Base-by-base conservation (phyloP, 495 filamentous ascomycete species). In the Neurospora terricola region DNA sequence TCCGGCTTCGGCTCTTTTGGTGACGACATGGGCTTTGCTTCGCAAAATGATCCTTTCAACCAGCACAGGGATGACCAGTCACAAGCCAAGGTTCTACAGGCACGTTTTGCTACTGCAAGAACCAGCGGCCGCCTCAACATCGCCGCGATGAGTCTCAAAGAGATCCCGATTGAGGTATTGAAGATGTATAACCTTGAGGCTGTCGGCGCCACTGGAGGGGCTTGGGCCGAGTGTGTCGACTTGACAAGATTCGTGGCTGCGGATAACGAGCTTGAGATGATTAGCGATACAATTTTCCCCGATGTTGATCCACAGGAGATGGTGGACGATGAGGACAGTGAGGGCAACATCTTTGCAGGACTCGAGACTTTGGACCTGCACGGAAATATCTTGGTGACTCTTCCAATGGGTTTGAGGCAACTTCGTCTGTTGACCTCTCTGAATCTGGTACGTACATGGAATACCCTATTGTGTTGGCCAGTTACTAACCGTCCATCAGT, bases 201-300 rank as follows among this genome's bases (percentile, higher is more conserved):
- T 3, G 78, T 85, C 36, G 85, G 85, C 69, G 76, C 82, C n/a
- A 73, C 83, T 40, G 87, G 84, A 38, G 84, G 88, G 23, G 87
- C 91, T 59, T 99, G 96, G 96, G 94, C 94, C 38, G 95, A 98
- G 81, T 91, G 91, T 71, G 94, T 99, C 16, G 96, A 98, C 79
- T 84, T 99, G n/a, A 90, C 91, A 10, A 90, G 91, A 71, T 88
- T 99, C 69, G 89, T 94, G 75, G 94, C 92, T 39, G 94, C 96
- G 14, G 94, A 98, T 78, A 98, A 99, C 78, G 94, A 98, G 78
- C 78, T 99, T 72, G 88, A 91, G 76, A 82, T 86, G 40, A 86
- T 99, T 37, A 83, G 87, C 21, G 92, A 95, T 59, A 80, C 84
- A 1, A 82, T 93, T 14, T 96, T 97, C 78, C 94, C 94, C 1